Evolutionary conservation across 768 basidiomycete species (phyloP).

Genomic region (Boletales sp.): DNA sequence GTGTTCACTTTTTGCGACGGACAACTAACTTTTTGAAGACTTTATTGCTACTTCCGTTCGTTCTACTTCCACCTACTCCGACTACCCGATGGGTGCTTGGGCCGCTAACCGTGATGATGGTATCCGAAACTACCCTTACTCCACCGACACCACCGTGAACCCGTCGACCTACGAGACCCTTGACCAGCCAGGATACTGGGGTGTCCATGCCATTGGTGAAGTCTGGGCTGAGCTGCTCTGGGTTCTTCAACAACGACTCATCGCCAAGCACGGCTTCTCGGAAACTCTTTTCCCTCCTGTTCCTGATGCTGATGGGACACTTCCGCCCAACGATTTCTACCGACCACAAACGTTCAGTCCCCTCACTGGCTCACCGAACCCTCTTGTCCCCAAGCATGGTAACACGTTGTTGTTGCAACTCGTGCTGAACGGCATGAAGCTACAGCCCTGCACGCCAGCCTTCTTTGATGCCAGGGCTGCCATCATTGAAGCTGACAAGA

Average conservation of each 20-base stretch:
- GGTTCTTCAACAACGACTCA: constrained; percentile 70
- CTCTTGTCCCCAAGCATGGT: constrained; percentile 84
- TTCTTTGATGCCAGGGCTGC: constrained; percentile 91
- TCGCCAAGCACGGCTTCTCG: constrained; percentile 79
- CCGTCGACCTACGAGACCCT: constrained; percentile 94
- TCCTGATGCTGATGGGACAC: constrained; percentile 56
- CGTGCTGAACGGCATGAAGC: constrained; percentile 89
- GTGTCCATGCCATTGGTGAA: constrained; percentile 88
- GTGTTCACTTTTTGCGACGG: not conserved
- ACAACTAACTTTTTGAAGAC: constrained; percentile 36
- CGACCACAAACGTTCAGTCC: constrained; percentile 34
- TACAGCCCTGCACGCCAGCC: constrained; percentile 85
- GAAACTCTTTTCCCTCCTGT: constrained; percentile 79
- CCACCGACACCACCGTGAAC: constrained; percentile 71
- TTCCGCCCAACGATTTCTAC: constrained; percentile 74
- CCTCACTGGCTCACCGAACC: constrained; percentile 27
- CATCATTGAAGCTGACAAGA: constrained; percentile 86
- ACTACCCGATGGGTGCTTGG: constrained; percentile 94
- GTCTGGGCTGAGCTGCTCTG: constrained; percentile 94
- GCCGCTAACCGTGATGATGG: constrained; percentile 74
- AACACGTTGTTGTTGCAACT: constrained; percentile 86
- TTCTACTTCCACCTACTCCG: constrained; percentile 64
- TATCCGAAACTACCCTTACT: constrained; percentile 89
- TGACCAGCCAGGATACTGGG: constrained; percentile 92
- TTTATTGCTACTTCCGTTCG: constrained; percentile 87